Base-by-base conservation (phyloP, 2,329 filamentous ascomycete genomes). In the Phaeosphaeria sp. region DNA sequence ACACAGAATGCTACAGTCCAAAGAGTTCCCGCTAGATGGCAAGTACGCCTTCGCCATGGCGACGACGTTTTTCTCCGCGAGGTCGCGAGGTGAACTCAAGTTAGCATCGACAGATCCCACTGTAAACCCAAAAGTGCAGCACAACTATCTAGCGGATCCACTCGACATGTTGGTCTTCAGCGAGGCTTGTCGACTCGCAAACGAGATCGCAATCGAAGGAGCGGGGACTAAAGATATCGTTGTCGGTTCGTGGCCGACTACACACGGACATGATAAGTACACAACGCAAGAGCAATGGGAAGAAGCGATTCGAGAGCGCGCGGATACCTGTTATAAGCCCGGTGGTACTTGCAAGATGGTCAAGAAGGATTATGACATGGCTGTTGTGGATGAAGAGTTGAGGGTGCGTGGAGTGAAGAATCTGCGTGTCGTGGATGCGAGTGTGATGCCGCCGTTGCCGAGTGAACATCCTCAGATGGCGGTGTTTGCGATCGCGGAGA, bases 281-380 rank as follows among this genome's bases (percentile, higher is more conserved):
- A 85, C 77, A 56, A 82, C 77, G 0, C 78, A 84, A 25, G 82
- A 86, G 64, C 78, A 87, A 49, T 87, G 86, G 85, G 17, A 58
- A 30, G 51, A 51, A 6, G 56, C 56, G 36, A 58, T 58, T 36
- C 51, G 47, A n/a, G 13, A 55, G 43, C 47, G 51, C 17, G 51
- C 56, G 7, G 56, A 58, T 48, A 58, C 56, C 7, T 55, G 47
- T 44, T 2, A 82, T 80, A 0, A 82, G 77, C 46, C 86, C 82
- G 82, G 85, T 86, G 64, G 85, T 83, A 87, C 85, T 0, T 77
- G 77, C 4, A 83, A 82, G 74, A 87, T 87, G 84, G 71, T 68
- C 11, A 60, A 53, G 45, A 33, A 40, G 3, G 60, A 64, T n/a
- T 67, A 76, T 51, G 45, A 56, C 11, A 66, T 63, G 52, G 73